phyloP scores from a whole-genome alignment of 345 rosid genomes.

The Abelmoschus esculentus region DNA sequence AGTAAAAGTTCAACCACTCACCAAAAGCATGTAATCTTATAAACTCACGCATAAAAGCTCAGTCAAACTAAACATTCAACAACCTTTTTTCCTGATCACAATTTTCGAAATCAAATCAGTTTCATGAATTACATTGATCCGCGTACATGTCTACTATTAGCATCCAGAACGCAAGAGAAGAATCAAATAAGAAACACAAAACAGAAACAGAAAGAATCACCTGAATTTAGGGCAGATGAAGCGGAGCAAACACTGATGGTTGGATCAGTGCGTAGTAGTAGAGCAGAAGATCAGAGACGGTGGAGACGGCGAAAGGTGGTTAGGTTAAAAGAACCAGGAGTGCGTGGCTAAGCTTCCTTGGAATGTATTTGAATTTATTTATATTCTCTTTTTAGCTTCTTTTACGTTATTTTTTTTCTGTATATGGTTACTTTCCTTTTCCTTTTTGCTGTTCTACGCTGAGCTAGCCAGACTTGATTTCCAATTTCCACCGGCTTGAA shows the following conservation, averaged over 20 bases:
- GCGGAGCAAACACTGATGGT: neutral
- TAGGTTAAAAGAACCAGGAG: conserved; percentile 22
- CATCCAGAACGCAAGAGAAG: neutral
- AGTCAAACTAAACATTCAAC: neutral
- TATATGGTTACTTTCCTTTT: neutral
- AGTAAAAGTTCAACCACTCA: neutral
- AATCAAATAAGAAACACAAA: conserved; percentile 10
- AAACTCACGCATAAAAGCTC: neutral
- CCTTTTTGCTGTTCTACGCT: neutral
- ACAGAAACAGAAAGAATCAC: neutral
- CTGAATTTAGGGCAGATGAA: neutral
- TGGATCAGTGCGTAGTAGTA: neutral
- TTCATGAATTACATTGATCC: neutral
- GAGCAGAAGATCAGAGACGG: conserved; percentile 13
- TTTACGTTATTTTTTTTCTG: neutral
- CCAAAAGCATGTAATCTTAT: neutral
- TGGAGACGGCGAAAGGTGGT: conserved; percentile 22
- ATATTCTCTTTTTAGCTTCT: too few species aligned
- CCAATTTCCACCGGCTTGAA: neutral
- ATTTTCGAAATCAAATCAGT: neutral
- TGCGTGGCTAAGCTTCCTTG: neutral
- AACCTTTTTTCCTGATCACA: neutral
- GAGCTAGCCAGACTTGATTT: neutral
- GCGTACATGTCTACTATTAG: neutral
- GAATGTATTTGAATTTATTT: too few species aligned